Conservation (phyloP, 2,329 filamentous ascomycete genomes). For the Xenoacremonium recifei region DNA sequence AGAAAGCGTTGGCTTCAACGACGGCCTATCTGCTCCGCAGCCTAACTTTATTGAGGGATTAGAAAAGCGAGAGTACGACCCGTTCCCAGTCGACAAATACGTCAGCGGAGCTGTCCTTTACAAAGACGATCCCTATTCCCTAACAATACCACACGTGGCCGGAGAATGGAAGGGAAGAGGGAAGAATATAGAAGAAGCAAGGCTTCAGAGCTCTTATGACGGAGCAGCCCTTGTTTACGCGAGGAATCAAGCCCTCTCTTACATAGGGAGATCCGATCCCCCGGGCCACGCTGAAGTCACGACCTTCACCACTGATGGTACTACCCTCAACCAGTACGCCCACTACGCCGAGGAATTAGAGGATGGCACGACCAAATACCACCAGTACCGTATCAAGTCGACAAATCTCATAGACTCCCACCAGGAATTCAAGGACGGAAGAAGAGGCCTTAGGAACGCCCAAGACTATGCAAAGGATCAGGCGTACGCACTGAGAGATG, state of each 20-base stretch:
- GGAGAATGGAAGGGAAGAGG: too few species aligned
- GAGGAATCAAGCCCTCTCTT: constrained; percentile 23
- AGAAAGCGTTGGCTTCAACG: too few species aligned
- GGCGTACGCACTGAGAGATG: too few species aligned
- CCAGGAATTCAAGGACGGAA: neutral
- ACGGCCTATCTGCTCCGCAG: too few species aligned
- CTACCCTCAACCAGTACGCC: constrained; percentile 21
- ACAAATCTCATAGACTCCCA: constrained; percentile 8
- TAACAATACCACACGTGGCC: too few species aligned
- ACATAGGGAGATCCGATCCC: constrained; percentile 13
- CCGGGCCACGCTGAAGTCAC: constrained; percentile 19
- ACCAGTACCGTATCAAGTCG: constrained; percentile 18
- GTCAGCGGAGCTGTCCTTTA: too few species aligned
- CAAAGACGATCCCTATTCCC: too few species aligned
- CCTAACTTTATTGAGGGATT: too few species aligned
- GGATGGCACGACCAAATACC: constrained; percentile 17
- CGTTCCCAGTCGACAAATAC: too few species aligned
- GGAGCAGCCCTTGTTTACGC: constrained; percentile 28
- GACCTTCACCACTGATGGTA: constrained; percentile 27
- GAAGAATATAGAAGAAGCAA: too few species aligned
- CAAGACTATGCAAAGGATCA: too few species aligned
- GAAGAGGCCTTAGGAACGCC: constrained; percentile 8
- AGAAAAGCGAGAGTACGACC: too few species aligned
- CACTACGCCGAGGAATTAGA: constrained; percentile 19
- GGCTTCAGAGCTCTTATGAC: constrained; percentile 20